Conservation (phyloP, 768 basidiomycete genomes). For the Antrodiella citrinella region DNA sequence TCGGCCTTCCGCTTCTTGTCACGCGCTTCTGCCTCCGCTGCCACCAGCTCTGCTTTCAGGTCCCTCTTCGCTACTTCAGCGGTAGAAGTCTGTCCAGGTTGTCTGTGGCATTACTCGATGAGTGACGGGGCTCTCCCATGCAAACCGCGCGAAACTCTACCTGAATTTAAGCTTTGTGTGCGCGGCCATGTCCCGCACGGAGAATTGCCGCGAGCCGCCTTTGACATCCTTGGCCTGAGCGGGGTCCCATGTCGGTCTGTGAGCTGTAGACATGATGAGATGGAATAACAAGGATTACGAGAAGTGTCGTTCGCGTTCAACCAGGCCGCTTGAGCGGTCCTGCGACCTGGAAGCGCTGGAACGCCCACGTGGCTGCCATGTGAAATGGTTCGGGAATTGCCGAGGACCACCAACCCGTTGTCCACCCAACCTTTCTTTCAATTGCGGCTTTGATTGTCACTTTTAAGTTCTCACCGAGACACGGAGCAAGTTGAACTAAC, state of each 20-base stretch:
- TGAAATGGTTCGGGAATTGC: too few relatives aligned
- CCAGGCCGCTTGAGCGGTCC: too few relatives aligned
- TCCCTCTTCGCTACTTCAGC: constrained; percentile 74
- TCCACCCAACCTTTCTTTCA: too few relatives aligned
- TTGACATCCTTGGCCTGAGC: constrained; percentile 91
- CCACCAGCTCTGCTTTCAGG: constrained; percentile 72
- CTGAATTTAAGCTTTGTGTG: constrained; percentile 99
- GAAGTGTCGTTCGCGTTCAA: too few relatives aligned
- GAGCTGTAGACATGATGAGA: constrained; percentile 72
- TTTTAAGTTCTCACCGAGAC: too few relatives aligned
- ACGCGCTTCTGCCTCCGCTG: constrained; percentile 79
- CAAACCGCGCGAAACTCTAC: constrained; percentile 28
- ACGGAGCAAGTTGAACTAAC: too few relatives aligned
- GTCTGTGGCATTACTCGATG: constrained; percentile 34
- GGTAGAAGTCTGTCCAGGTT: constrained; percentile 83
- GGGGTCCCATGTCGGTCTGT: constrained; percentile 96
- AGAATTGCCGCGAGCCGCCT: constrained; percentile 87
- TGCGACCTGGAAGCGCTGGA: too few relatives aligned
- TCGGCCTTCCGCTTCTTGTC: constrained; percentile 92
- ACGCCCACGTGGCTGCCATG: too few relatives aligned
- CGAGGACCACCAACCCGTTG: too few relatives aligned
- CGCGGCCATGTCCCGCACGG: constrained; percentile 87
- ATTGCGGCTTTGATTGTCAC: too few relatives aligned
- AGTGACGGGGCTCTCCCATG: neutral
- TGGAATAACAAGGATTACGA: too few relatives aligned